Evolutionary conservation across 805 yeast genomes (phyloP).

Genomic region (Kodamaea fukazawae): DNA sequence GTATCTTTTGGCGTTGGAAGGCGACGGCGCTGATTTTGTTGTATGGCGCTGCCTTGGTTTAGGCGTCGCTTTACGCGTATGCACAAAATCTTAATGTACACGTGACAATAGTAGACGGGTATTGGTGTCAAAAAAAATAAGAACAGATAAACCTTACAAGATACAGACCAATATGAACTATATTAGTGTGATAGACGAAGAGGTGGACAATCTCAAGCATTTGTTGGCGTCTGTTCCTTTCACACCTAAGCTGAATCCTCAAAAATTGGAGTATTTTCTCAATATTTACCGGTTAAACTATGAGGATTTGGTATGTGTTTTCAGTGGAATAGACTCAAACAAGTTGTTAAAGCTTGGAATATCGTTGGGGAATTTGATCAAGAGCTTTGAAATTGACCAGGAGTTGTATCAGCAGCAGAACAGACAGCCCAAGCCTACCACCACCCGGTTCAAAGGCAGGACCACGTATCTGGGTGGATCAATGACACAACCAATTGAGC

Average conservation of each 20-base stretch:
- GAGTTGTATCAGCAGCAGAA: constrained; percentile 27
- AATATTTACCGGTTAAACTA: constrained; percentile 30
- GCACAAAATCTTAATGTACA: constrained; percentile 3
- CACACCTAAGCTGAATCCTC: constrained; percentile 16
- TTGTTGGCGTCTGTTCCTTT: constrained; percentile 37
- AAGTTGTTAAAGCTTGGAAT: constrained; percentile 41
- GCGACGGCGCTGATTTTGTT: neutral
- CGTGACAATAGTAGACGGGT: no score
- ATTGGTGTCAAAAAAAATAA: neutral
- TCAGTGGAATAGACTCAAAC: constrained; percentile 34
- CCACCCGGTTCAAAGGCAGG: neutral
- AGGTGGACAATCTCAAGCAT: constrained; percentile 24
- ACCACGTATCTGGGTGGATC: neutral
- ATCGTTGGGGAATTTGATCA: constrained; percentile 40
- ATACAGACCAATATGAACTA: constrained; percentile 7
- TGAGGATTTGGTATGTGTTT: constrained; percentile 9
- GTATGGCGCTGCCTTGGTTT: neutral
- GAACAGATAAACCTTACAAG: neutral
- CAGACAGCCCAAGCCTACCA: constrained; percentile 16
- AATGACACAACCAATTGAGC: neutral
- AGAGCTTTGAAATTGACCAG: constrained; percentile 35
- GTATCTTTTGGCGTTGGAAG: neutral
- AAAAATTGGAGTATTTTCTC: constrained; percentile 23
- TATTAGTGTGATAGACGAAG: constrained; percentile 22
- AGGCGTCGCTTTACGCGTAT: neutral